These are phyloP conservation scores for Chlorokybus atmophyticus DNA, from an alignment of 139 green algal species.

Conservation along the genomic window DNA sequence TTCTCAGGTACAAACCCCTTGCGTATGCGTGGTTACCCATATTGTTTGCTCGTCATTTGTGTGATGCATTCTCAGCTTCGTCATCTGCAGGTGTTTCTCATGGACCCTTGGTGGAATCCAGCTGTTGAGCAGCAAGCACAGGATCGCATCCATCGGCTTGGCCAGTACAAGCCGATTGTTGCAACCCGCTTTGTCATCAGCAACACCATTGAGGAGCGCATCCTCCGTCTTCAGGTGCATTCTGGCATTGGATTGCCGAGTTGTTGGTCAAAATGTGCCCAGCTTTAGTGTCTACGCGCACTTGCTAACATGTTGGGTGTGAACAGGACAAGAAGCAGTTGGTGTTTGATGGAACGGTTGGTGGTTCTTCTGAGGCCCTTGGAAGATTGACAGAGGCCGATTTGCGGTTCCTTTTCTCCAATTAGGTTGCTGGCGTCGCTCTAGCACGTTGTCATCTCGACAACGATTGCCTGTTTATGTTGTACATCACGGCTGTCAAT, in stretches of 20 bases:
- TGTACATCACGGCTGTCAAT: too few species aligned
- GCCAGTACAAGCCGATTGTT: slow-evolving; percentile 70
- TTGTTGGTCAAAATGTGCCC: neutral
- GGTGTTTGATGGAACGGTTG: slow-evolving; percentile 45
- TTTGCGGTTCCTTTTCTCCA: slow-evolving; percentile 73
- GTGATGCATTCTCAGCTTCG: neutral
- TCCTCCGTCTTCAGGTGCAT: slow-evolving; percentile 84
- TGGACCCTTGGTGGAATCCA: slow-evolving; percentile 62
- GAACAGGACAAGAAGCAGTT: neutral
- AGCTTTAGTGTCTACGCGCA: neutral
- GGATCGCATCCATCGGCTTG: slow-evolving; percentile 44
- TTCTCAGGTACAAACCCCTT: slow-evolving; percentile 6
- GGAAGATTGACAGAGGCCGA: slow-evolving; percentile 77
- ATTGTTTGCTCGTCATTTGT: neutral
- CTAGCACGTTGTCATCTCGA: too few species aligned
- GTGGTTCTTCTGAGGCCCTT: slow-evolving; percentile 56
- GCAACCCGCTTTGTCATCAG: slow-evolving; percentile 61
- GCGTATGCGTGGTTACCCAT: neutral
- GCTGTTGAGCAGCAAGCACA: slow-evolving; percentile 21
- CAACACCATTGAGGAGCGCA: slow-evolving; percentile 65
- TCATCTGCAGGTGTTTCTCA: slow-evolving; percentile 55
- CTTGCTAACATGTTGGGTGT: neutral
- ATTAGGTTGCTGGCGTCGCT: too few species aligned
- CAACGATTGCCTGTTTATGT: too few species aligned
- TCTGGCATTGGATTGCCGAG: slow-evolving; percentile 63